phyloP scores from a whole-genome alignment of 2,329 filamentous ascomycete genomes.

The Juglanconis oblonga region DNA sequence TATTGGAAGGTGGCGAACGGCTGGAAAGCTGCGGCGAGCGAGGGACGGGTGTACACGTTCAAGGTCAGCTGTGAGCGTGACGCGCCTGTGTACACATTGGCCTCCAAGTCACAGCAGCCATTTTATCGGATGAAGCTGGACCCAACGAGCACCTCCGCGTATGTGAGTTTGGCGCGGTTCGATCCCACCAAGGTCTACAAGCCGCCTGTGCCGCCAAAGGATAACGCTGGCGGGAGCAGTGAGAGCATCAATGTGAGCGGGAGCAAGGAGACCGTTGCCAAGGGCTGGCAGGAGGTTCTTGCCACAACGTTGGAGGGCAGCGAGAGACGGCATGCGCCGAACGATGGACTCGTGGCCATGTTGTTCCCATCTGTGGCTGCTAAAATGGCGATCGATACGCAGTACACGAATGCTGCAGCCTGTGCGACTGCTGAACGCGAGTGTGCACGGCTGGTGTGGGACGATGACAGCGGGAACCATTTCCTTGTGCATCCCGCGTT shows the following conservation, averaged over 20 bases:
- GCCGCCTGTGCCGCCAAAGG: conserved; percentile 32
- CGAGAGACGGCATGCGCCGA: conserved; percentile 49
- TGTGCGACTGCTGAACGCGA: conserved; percentile 65
- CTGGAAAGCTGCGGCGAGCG: conserved; percentile 59
- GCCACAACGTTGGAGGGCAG: conserved; percentile 57
- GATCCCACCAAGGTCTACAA: conserved; percentile 59
- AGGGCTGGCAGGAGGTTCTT: conserved; percentile 57
- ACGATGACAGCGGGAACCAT: conserved; percentile 56
- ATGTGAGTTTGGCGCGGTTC: conserved; percentile 56
- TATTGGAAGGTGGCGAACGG: conserved; percentile 71
- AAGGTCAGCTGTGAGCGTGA: conserved; percentile 54
- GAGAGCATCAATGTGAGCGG: conserved; percentile 27
- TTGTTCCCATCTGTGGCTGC: conserved; percentile 66
- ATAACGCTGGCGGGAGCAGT: conserved; percentile 3
- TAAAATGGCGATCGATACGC: conserved; percentile 56
- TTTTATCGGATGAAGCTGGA: conserved; percentile 66
- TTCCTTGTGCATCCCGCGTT: conserved; percentile 64
- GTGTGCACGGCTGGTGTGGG: conserved; percentile 70
- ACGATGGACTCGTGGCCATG: conserved; percentile 64
- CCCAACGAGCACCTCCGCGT: conserved; percentile 61
- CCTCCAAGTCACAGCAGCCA: conserved; percentile 54
- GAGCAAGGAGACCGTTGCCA: conserved; percentile 31
- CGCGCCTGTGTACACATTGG: conserved; percentile 65
- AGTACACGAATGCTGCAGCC: conserved; percentile 56
- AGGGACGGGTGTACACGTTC: conserved; percentile 59